These are phyloP conservation scores for Bruguiera gymnorhiza DNA, from an alignment of 345 rosid species.

Conservation along the genomic window DNA sequence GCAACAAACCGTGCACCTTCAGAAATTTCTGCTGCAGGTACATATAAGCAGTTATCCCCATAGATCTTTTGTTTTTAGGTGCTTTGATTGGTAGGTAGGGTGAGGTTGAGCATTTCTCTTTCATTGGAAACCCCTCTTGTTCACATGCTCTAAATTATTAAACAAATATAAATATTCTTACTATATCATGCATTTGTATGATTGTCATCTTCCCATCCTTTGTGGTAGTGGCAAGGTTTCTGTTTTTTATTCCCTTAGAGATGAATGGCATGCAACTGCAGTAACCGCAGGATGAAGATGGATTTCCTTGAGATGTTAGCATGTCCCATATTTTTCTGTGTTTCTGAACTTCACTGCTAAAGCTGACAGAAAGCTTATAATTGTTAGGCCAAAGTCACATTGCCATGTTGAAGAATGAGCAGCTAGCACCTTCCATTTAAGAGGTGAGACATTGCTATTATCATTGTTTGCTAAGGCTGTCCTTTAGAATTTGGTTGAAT, in stretches of 20 bases:
- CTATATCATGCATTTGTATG: too few relatives aligned
- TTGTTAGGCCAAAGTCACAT: constrained; percentile 38
- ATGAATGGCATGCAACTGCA: background rate
- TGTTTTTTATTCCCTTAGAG: constrained; percentile 1
- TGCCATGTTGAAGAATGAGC: constrained; percentile 30
- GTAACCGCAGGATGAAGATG: background rate
- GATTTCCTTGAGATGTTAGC: background rate
- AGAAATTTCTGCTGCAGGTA: constrained; percentile 43
- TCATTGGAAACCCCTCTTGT: background rate
- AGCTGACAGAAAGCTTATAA: constrained; percentile 5
- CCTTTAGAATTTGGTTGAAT: background rate
- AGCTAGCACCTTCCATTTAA: constrained; percentile 17
- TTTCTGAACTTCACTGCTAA: constrained; percentile 4
- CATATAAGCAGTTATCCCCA: background rate
- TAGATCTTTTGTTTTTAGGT: constrained; percentile 1
- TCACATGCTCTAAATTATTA: background rate
- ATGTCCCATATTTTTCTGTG: constrained; percentile 3
- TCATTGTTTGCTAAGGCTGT: background rate
- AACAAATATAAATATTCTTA: too few relatives aligned
- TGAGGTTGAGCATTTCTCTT: background rate
- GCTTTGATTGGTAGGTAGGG: constrained; percentile 4
- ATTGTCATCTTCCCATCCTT: too few relatives aligned
- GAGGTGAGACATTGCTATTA: constrained; percentile 8
- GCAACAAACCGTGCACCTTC: constrained; percentile 31
- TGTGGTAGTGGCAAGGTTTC: background rate